Conservation (phyloP, 345 rosid species). For the Pistacia integerrima region DNA sequence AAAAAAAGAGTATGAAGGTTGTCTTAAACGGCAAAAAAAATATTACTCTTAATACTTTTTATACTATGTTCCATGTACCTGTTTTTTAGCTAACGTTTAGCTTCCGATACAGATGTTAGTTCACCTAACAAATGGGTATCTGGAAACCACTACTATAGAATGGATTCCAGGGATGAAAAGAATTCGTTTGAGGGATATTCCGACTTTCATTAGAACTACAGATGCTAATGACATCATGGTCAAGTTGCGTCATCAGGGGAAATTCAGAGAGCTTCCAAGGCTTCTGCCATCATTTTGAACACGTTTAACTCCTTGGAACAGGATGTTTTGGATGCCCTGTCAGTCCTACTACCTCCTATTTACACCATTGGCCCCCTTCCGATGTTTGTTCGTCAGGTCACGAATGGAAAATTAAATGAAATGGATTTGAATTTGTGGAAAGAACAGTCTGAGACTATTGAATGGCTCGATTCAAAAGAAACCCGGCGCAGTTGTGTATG, state of each 20-base stretch:
- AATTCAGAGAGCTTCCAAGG: not conserved
- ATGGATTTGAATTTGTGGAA: slow-evolving; percentile 21
- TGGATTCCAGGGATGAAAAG: no score
- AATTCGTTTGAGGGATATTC: no score
- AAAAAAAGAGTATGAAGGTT: no score
- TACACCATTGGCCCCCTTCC: not conserved
- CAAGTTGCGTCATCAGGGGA: not conserved
- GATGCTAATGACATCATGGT: not conserved
- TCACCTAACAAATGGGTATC: no score
- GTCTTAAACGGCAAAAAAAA: no score
- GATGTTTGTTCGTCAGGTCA: not conserved
- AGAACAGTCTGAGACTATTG: slow-evolving; percentile 17
- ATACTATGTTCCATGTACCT: no score
- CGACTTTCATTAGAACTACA: not conserved
- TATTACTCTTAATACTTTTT: no score
- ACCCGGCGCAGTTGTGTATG: slow-evolving; percentile 22
- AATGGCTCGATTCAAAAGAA: slow-evolving; percentile 17
- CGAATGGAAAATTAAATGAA: not conserved
- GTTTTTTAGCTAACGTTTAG: no score
- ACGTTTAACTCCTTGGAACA: not conserved
- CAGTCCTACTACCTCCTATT: not conserved
- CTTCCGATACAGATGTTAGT: no score
- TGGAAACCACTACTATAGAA: no score
- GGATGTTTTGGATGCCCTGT: not conserved
- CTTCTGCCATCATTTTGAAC: not conserved